Conservation (phyloP, 2,329 filamentous ascomycete species). For the Phaeophleospora eucalypticola region DNA sequence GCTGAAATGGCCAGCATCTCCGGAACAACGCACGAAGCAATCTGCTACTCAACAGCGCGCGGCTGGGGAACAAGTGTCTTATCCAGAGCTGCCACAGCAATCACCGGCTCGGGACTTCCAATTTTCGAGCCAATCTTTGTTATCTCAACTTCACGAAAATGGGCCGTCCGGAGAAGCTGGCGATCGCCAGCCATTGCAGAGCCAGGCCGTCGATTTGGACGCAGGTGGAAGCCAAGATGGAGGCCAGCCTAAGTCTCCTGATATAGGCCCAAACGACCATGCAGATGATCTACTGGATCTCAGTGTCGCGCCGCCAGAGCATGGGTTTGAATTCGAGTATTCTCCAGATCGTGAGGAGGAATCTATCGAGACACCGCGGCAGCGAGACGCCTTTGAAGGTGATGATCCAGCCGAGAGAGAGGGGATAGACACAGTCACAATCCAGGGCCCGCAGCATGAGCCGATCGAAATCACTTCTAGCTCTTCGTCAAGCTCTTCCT, state of each 20-base stretch:
- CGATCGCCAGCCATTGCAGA: too few species aligned
- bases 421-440: background rate
- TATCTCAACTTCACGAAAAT: conserved; percentile 3
- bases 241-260: too few species aligned
- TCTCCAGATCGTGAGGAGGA: too few species aligned
- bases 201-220: too few species aligned
- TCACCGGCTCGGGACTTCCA: background rate
- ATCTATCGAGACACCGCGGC: too few species aligned
- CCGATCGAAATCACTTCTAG: background rate
- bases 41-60: background rate
- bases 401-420: background rate
- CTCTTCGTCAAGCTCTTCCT: conserved; percentile 2
- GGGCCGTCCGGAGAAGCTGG: background rate
- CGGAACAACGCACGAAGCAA: conserved; percentile 5
- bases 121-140: conserved; percentile 2
- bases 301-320: too few species aligned
- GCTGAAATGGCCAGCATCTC: conserved; percentile 16
- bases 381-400: too few species aligned
- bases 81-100: conserved; percentile 1
- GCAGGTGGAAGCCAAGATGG: too few species aligned
- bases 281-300: too few species aligned
- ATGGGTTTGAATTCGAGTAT: too few species aligned
- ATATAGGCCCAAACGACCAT: too few species aligned
- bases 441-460: background rate
- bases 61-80: conserved; percentile 5